Conservation (phyloP, 306 rosid genomes). For the Canavalia gladiata region DNA sequence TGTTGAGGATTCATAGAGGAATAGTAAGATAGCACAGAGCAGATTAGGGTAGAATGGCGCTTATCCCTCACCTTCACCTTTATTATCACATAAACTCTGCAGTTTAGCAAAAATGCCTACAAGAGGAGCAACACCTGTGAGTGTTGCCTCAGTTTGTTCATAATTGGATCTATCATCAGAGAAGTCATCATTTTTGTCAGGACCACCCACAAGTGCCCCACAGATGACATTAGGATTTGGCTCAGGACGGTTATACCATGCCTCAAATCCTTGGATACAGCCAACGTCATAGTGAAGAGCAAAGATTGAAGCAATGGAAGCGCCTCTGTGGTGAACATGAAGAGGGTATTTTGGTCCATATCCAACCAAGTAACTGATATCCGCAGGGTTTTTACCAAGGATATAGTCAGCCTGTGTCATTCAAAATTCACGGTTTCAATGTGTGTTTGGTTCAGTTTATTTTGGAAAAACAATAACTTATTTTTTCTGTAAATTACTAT, state of each 20-base stretch:
- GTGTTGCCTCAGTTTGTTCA: slow-evolving; percentile 90
- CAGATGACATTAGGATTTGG: slow-evolving; percentile 72
- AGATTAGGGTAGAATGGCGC: neutral
- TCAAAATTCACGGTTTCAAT: slow-evolving; percentile 22
- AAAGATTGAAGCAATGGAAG: slow-evolving; percentile 74
- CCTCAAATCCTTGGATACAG: slow-evolving; percentile 82
- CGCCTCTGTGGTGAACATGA: slow-evolving; percentile 85
- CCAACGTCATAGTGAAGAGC: slow-evolving; percentile 56
- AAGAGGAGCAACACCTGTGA: slow-evolving; percentile 81
- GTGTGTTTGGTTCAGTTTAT: no score
- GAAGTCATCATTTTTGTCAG: slow-evolving; percentile 68
- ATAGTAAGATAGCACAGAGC: neutral
- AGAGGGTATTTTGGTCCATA: slow-evolving; percentile 75
- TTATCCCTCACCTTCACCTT: slow-evolving; percentile 52
- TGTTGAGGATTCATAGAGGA: slow-evolving; percentile 13
- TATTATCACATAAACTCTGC: slow-evolving; percentile 62
- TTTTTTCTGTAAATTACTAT: no score
- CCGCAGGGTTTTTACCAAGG: slow-evolving; percentile 82
- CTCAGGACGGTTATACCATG: slow-evolving; percentile 66
- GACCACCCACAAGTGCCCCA: slow-evolving; percentile 94
- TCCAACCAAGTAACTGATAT: slow-evolving; percentile 81
- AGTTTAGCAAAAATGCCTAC: slow-evolving; percentile 83
- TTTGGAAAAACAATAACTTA: no score
- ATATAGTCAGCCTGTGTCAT: slow-evolving; percentile 73
- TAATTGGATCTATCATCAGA: slow-evolving; percentile 78